A percentile compares a stretch with the other conserved stretches of the same genome.
Conservation (phyloP, 2,329 filamentous ascomycete genomes). For the Byssochlamys sp. region DNA sequence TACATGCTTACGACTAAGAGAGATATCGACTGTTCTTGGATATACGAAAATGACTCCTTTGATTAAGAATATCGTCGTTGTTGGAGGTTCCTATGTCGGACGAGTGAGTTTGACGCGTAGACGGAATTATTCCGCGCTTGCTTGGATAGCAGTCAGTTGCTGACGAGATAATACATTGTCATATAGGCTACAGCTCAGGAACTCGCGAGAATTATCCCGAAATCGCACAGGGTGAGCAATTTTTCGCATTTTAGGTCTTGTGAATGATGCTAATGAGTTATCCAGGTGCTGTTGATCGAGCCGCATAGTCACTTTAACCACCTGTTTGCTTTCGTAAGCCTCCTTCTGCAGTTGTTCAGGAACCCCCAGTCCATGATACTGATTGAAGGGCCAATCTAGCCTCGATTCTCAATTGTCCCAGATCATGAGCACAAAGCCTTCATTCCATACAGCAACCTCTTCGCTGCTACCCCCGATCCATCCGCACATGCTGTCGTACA, state of each 20-base stretch:
- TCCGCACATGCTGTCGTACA: constrained; percentile 20
- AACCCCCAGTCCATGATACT: neutral
- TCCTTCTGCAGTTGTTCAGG: neutral
- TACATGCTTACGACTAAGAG: neutral
- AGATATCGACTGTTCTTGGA: neutral
- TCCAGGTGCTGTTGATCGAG: constrained; percentile 24
- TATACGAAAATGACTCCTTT: constrained; percentile 15
- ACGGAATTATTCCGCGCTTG: neutral
- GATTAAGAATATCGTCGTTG: constrained; percentile 27
- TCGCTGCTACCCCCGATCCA: constrained; percentile 14
- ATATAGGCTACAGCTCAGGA: constrained; percentile 24
- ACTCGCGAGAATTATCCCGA: constrained; percentile 22
- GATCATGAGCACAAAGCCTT: constrained; percentile 30
- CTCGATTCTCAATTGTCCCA: constrained; percentile 24
- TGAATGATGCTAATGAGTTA: neutral
- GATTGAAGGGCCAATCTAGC: constrained; percentile 8
- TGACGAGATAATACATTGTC: constrained; percentile 3
- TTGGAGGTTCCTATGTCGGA: constrained; percentile 29
- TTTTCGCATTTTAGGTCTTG: no score
- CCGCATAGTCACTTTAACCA: constrained; percentile 29
- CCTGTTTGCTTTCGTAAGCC: constrained; percentile 25
- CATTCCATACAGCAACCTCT: constrained; percentile 25
- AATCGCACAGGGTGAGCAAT: constrained; percentile 23
- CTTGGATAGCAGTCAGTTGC: neutral
- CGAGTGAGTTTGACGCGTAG: constrained; percentile 14